phyloP scores from a whole-genome alignment of 73 alveolate species.

The Paramecium primaurelia region DNA sequence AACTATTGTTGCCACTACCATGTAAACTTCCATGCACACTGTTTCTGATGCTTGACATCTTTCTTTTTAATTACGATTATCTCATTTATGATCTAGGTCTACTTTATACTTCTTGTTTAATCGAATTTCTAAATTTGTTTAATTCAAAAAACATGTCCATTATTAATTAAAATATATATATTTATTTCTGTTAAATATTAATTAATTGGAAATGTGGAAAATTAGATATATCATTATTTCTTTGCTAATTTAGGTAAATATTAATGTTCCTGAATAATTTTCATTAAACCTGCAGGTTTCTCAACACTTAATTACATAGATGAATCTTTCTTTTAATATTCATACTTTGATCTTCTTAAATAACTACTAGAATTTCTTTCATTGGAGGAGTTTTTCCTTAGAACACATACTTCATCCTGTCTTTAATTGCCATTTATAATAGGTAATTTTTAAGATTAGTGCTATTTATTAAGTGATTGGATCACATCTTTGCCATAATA shows the following conservation, averaged over 20 bases:
- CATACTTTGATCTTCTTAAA: not conserved
- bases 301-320: conserved; percentile 2
- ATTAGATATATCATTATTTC: not conserved
- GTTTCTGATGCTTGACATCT: not conserved
- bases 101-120: not conserved
- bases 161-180: not conserved
- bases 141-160: conserved; percentile 32
- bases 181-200: not conserved
- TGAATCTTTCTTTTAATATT: not conserved
- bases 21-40: not conserved
- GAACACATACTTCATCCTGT: not conserved
- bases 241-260: not conserved
- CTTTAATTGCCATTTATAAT: not conserved
- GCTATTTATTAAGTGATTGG: conserved; percentile 2
- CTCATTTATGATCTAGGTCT: not conserved
- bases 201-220: not conserved
- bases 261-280: conserved; percentile 33
- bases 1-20: not conserved
- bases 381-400: not conserved
- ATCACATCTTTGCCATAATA: conserved; percentile 25
- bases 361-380: not conserved
- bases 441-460: conserved; percentile 12
- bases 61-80: not conserved
- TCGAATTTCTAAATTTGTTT: conserved; percentile 3
- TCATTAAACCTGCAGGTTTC: not conserved